Conservation (phyloP, 140 eudicot species). For the Bidens hawaiensis region DNA sequence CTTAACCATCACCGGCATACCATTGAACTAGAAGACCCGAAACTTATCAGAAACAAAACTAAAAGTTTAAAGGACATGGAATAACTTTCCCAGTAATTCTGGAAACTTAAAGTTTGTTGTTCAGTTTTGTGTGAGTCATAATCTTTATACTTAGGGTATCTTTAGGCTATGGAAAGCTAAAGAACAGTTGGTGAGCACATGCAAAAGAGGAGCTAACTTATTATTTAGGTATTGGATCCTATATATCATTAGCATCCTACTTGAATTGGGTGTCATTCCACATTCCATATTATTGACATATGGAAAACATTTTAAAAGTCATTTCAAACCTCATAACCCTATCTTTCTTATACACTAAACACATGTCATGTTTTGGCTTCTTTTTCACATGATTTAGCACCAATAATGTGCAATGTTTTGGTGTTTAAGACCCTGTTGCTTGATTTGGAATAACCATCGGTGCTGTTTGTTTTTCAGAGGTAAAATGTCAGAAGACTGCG, state of each 20-base stretch:
- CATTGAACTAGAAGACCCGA: neutral
- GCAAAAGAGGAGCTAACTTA: constrained; percentile 19
- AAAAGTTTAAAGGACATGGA: neutral
- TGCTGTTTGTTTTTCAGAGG: too few species aligned
- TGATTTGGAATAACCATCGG: constrained; percentile 8
- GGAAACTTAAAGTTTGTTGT: constrained; percentile 4
- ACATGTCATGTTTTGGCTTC: constrained; percentile 32
- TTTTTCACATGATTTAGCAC: constrained; percentile 30
- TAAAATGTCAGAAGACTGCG: too few species aligned
- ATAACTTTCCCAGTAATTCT: neutral
- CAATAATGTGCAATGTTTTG: constrained; percentile 30
- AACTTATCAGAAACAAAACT: too few species aligned
- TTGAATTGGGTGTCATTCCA: constrained; percentile 32
- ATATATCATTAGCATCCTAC: constrained; percentile 23
- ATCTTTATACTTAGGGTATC: neutral
- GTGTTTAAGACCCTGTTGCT: constrained; percentile 22
- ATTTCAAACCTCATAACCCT: constrained; percentile 21
- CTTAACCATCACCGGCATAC: too few species aligned
- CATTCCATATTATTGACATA: constrained; percentile 29
- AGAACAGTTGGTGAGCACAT: constrained; percentile 26
- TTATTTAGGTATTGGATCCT: constrained; percentile 21
- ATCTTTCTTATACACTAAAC: constrained; percentile 25
- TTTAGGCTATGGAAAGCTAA: constrained; percentile 17
- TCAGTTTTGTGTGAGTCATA: neutral
- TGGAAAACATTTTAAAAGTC: constrained; percentile 26